Percentiles rank a stretch among this genome's conserved stretches.
Conservation (phyloP, 1,284 basidiomycete genomes). For the Leccinum variabile region DNA sequence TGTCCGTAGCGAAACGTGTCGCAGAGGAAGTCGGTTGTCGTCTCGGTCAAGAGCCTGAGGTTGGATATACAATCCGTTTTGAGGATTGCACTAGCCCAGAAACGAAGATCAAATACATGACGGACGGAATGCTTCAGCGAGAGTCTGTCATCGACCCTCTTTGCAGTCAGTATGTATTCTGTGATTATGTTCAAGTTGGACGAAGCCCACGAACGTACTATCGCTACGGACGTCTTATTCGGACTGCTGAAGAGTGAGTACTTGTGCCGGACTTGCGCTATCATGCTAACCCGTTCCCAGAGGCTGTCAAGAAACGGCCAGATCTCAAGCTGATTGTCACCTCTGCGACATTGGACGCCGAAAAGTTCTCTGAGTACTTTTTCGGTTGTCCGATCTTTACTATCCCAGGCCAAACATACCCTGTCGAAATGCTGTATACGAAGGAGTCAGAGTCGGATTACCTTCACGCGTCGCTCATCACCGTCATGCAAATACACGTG, state of each 20-base stretch:
- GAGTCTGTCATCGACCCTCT: conserved; percentile 97
- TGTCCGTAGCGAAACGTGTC: conserved; percentile 99
- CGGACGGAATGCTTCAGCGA: conserved; percentile 98
- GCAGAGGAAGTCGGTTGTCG: conserved; percentile 97
- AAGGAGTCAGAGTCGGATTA: conserved; percentile 99
- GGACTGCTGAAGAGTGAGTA: conserved; percentile 91
- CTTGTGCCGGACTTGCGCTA: background rate
- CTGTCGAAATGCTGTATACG: conserved; percentile 96
- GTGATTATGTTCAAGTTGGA: conserved; percentile 99
- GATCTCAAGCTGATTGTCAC: conserved; percentile 98
- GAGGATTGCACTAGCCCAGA: conserved; percentile 98
- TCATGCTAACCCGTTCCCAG: conserved; percentile 45
- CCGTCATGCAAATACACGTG: conserved; percentile 95
- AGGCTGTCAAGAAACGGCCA: conserved; percentile 90
- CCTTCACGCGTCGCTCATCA: conserved; percentile 96
- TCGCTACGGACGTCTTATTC: conserved; percentile 96
- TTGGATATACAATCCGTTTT: conserved; percentile 98
- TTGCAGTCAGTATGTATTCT: conserved; percentile 86
- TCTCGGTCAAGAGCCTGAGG: conserved; percentile 94
- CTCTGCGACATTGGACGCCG: conserved; percentile 97
- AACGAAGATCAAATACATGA: conserved; percentile 99
- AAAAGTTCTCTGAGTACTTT: conserved; percentile 99
- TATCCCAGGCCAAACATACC: conserved; percentile 98
- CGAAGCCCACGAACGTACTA: conserved; percentile 98
- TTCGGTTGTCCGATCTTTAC: conserved; percentile 99